Percentiles rank a stretch among this genome's conserved stretches.
Evolutionary conservation across 495 filamentous ascomycete species (phyloP).

Genomic region (Lasiosphaeris hirsuta): DNA sequence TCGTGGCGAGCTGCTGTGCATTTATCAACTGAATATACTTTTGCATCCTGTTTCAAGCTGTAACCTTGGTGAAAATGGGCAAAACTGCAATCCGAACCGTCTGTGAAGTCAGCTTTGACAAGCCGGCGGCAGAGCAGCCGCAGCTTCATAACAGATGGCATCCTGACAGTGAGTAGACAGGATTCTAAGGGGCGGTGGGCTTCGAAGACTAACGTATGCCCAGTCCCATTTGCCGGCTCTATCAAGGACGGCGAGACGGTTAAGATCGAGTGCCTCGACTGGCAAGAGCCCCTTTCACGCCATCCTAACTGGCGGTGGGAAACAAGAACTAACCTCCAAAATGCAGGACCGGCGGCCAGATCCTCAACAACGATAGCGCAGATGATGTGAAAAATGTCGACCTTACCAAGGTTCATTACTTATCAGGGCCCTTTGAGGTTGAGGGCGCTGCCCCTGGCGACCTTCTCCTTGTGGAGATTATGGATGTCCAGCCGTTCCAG

Average conservation of each 20-base stretch:
- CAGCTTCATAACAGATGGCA: slow-evolving; percentile 92
- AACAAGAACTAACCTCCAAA: not conserved
- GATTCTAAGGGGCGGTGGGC: not conserved
- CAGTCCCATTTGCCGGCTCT: slow-evolving; percentile 71
- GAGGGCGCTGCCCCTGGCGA: slow-evolving; percentile 85
- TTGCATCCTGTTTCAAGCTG: not conserved
- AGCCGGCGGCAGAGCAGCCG: slow-evolving; percentile 69
- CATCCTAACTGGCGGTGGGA: not conserved
- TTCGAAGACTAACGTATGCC: not conserved
- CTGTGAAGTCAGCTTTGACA: slow-evolving; percentile 72
- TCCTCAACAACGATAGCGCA: slow-evolving; percentile 81
- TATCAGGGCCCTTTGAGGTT: slow-evolving; percentile 89
- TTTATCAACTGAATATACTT: not conserved
- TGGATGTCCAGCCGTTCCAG: slow-evolving; percentile 89
- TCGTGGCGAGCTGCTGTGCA: too few species aligned
- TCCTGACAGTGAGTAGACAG: slow-evolving; percentile 64
- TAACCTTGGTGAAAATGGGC: slow-evolving; percentile 22
- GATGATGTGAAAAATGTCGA: slow-evolving; percentile 87
- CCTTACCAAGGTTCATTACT: slow-evolving; percentile 78
- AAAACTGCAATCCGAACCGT: slow-evolving; percentile 60
- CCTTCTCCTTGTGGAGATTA: slow-evolving; percentile 85
- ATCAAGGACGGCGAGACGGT: slow-evolving; percentile 87
- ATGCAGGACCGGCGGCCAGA: slow-evolving; percentile 75
- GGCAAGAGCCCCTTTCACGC: slow-evolving; percentile 34
- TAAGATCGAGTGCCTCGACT: slow-evolving; percentile 94